These are phyloP conservation scores for sweet orange (Citrus sinensis) DNA, from an alignment of 345 rosid genomes.

Conservation along the genomic window DNA sequence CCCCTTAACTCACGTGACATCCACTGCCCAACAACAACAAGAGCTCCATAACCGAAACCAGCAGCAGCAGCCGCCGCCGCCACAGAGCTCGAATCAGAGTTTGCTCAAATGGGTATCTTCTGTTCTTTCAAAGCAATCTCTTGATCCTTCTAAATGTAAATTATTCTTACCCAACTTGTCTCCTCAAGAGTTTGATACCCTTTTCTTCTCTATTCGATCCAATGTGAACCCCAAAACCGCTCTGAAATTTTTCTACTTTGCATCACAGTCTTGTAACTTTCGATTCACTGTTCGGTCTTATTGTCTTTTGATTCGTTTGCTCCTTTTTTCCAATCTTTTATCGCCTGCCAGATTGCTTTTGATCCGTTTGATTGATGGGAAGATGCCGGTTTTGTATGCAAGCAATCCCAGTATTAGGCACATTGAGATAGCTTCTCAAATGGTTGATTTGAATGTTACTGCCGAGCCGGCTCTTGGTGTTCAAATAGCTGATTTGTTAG, in stretches of 20 bases:
- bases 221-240: conserved; percentile 56
- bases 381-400: conserved; percentile 30
- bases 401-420: conserved; percentile 16
- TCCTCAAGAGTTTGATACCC: conserved; percentile 54
- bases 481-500: conserved; percentile 46
- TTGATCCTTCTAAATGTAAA: conserved; percentile 49
- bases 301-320: conserved; percentile 57
- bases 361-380: conserved; percentile 66
- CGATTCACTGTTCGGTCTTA: conserved; percentile 67
- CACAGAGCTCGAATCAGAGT: conserved; percentile 28
- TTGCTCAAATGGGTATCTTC: conserved; percentile 38
- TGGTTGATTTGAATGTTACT: conserved; percentile 41
- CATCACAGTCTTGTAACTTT: conserved; percentile 46
- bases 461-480: conserved; percentile 25
- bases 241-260: conserved; percentile 60
- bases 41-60: conserved; percentile 16
- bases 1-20: conserved; percentile 36
- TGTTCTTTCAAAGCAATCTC: conserved; percentile 47
- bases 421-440: conserved; percentile 40
- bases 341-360: conserved; percentile 58
- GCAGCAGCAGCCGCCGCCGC: conserved; percentile 1
- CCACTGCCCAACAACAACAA: conserved; percentile 13
- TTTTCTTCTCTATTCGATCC: conserved; percentile 38
- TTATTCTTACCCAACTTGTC: conserved; percentile 38
- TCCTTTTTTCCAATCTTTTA: conserved; percentile 35